Evolutionary conservation across 345 rosid genomes (phyloP).

Genomic region (Turritis glabra): DNA sequence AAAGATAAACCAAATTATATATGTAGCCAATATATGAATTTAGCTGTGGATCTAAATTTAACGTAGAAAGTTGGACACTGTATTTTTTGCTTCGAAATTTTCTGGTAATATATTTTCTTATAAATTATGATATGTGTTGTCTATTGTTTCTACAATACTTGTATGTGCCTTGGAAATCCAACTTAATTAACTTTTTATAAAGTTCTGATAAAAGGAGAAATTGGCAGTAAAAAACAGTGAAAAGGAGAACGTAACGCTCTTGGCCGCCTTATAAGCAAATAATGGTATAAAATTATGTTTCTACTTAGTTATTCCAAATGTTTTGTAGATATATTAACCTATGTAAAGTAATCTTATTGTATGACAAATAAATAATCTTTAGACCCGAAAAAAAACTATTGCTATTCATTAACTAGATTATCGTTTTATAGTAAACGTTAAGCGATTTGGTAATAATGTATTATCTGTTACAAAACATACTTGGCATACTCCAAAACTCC

Average conservation of each 20-base stretch:
- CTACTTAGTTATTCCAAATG: background rate
- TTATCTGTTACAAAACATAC: background rate
- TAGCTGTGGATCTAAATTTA: background rate
- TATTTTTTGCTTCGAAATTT: background rate
- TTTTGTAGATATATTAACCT: background rate
- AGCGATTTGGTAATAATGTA: background rate
- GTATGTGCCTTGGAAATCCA: conserved; percentile 27
- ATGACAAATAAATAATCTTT: background rate
- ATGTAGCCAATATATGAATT: background rate
- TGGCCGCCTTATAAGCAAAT: conserved; percentile 7
- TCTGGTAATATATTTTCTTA: background rate
- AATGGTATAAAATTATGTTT: background rate
- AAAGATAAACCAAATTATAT: background rate
- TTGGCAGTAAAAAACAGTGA: conserved; percentile 24
- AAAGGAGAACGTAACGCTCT: conserved; percentile 26
- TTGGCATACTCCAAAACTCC: background rate
- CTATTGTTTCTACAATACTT: conserved; percentile 16
- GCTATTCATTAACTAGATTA: background rate
- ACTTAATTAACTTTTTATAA: conserved; percentile 29
- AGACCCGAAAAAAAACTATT: background rate
- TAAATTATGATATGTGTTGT: conserved; percentile 19
- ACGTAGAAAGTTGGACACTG: background rate
- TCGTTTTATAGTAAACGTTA: background rate
- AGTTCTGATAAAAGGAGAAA: conserved; percentile 29
- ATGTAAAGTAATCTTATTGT: background rate